These are phyloP conservation scores for Boletus insuetus DNA, from an alignment of 768 basidiomycete species.

Conservation along the genomic window DNA sequence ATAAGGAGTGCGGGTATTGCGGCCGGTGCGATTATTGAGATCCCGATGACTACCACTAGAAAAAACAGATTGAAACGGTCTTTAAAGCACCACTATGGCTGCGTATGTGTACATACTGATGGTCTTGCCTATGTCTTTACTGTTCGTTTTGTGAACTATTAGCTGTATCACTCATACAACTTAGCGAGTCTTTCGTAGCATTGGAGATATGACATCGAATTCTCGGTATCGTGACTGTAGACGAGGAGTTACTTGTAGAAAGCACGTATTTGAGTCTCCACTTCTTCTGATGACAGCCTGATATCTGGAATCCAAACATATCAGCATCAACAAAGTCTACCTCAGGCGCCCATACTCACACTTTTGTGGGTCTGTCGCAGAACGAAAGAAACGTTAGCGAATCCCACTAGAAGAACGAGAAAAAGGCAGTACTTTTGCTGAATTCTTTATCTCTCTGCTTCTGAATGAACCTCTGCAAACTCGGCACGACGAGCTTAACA, in stretches of 20 bases:
- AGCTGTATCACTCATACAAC: too few species aligned
- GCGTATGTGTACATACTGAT: too few species aligned
- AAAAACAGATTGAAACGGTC: too few species aligned
- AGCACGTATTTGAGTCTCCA: conserved; percentile 64
- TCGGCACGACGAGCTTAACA: conserved; percentile 72
- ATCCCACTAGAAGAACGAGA: background rate
- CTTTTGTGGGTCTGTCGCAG: conserved; percentile 46
- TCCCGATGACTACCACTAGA: background rate
- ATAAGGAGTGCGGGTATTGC: conserved; percentile 8
- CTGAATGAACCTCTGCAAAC: conserved; percentile 69
- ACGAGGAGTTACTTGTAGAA: conserved; percentile 44
- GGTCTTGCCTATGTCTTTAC: too few species aligned
- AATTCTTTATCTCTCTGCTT: conserved; percentile 80
- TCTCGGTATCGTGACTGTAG: too few species aligned
- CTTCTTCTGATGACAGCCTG: conserved; percentile 71
- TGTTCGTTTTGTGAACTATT: too few species aligned
- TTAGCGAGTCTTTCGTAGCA: too few species aligned
- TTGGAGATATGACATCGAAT: too few species aligned
- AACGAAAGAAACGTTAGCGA: background rate
- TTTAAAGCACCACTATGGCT: too few species aligned
- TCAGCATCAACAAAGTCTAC: conserved; percentile 8
- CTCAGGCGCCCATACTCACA: conserved; percentile 34
- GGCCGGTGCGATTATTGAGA: background rate
- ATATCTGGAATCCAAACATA: conserved; percentile 51
- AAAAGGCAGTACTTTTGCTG: conserved; percentile 64